These are phyloP conservation scores for Elaeis guineensis DNA, from an alignment of 176 grass and related monocot species.

Conservation along the genomic window DNA sequence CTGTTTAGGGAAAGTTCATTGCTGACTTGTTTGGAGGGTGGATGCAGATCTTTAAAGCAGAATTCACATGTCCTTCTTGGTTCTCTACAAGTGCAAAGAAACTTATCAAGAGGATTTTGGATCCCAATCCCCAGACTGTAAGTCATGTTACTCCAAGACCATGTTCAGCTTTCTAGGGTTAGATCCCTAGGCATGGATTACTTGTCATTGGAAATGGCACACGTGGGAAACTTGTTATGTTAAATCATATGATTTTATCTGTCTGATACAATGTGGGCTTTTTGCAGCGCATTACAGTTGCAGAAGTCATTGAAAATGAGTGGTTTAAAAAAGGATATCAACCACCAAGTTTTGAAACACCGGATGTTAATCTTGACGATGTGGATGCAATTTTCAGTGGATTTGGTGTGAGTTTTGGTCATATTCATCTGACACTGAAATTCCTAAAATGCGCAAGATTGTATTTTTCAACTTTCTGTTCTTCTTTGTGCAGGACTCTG, in stretches of 20 bases:
- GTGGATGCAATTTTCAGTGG: conserved; percentile 77
- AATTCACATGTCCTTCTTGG: conserved; percentile 10
- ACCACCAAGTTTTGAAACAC: conserved; percentile 59
- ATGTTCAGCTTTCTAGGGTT: too few relatives aligned
- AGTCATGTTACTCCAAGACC: not conserved
- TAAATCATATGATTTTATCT: not conserved
- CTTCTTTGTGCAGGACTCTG: conserved; percentile 27
- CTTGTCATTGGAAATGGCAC: too few relatives aligned
- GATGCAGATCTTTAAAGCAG: conserved; percentile 8
- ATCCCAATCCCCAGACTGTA: conserved; percentile 6
- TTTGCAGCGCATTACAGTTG: conserved; percentile 76
- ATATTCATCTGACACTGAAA: too few relatives aligned
- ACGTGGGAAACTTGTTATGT: too few relatives aligned
- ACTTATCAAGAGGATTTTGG: conserved; percentile 1
- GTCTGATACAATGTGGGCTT: not conserved
- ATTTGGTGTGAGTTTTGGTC: conserved; percentile 33
- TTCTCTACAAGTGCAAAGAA: not conserved
- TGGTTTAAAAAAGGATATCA: conserved; percentile 98
- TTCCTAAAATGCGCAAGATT: too few relatives aligned
- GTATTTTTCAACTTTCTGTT: not conserved
- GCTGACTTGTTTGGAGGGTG: conserved; percentile 1
- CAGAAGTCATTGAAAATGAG: conserved; percentile 67
- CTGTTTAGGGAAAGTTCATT: not conserved
- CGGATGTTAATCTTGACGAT: conserved; percentile 74
- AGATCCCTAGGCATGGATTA: too few relatives aligned